Conservation (phyloP, 78 protist genomes). For the Polysphondylium violaceum region DNA sequence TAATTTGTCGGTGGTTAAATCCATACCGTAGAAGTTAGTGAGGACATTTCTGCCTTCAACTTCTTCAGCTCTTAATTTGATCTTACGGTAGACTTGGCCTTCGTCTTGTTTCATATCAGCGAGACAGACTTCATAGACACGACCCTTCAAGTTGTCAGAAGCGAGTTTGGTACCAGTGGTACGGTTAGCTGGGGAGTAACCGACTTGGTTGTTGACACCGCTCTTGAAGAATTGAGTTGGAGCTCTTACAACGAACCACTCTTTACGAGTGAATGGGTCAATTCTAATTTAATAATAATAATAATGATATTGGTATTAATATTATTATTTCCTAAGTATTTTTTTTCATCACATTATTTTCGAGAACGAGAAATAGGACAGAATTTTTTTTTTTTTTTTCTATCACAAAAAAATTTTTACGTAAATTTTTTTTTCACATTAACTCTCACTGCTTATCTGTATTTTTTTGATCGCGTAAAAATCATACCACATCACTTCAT, state of each 20-base stretch:
- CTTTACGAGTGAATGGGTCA: slow-evolving; percentile 98
- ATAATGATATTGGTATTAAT: background rate
- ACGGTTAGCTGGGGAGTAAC: slow-evolving; percentile 97
- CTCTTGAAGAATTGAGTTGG: slow-evolving; percentile 93
- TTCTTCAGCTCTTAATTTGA: slow-evolving; percentile 96
- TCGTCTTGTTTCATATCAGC: slow-evolving; percentile 97
- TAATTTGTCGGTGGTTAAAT: slow-evolving; percentile 99
- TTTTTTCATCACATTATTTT: background rate
- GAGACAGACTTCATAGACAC: slow-evolving; percentile 97
- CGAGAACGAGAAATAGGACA: no score
- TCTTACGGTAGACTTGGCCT: slow-evolving; percentile 95
- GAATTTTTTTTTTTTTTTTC: background rate
- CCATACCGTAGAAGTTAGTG: slow-evolving; percentile 99
- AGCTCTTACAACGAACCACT: slow-evolving; percentile 98
- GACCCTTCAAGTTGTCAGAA: slow-evolving; percentile 96
- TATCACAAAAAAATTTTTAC: background rate
- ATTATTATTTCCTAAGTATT: background rate
- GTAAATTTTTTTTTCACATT: background rate
- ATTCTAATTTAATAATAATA: slow-evolving; percentile 1
- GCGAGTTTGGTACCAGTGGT: slow-evolving; percentile 96
- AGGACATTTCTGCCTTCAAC: slow-evolving; percentile 95
- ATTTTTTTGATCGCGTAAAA: no score
- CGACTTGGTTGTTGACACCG: slow-evolving; percentile 81
- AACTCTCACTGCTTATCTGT: no score
- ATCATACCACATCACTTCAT: no score